phyloP scores from a whole-genome alignment of 139 green algal genomes.

The Pleodorina starrii region DNA sequence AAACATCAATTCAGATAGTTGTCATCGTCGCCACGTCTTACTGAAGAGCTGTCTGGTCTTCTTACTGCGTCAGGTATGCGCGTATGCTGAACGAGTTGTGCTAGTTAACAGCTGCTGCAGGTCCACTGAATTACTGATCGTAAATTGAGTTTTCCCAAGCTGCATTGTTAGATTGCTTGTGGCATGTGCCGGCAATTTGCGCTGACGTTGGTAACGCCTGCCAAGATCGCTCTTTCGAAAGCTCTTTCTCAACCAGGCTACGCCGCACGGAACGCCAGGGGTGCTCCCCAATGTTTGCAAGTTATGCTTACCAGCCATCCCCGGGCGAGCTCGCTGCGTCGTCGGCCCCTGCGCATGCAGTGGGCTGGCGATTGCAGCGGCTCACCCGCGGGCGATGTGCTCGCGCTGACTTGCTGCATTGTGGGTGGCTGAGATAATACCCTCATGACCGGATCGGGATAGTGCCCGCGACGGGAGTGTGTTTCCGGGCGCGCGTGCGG shows the following conservation, averaged over 20 bases:
- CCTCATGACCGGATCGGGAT: slow-evolving; percentile 64
- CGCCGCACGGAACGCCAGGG: slow-evolving; percentile 25
- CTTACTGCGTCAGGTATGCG: too few relatives aligned
- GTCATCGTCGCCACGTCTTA: too few relatives aligned
- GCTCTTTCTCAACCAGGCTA: background rate
- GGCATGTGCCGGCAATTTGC: background rate
- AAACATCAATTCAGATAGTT: too few relatives aligned
- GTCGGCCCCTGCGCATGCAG: background rate
- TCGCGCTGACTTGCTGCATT: background rate
- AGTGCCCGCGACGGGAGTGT: slow-evolving; percentile 65
- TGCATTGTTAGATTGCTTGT: background rate
- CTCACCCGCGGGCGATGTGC: background rate
- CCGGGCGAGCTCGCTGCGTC: background rate
- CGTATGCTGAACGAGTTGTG: too few relatives aligned
- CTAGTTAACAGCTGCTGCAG: too few relatives aligned
- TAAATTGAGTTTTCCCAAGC: background rate
- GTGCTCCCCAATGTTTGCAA: slow-evolving; percentile 22
- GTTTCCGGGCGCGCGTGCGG: slow-evolving; percentile 6
- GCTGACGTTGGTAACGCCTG: background rate
- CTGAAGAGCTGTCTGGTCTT: too few relatives aligned
- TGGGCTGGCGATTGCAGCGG: background rate
- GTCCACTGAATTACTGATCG: too few relatives aligned
- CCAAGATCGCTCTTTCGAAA: background rate
- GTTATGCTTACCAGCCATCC: background rate
- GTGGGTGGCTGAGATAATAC: slow-evolving; percentile 52